Evolutionary conservation across 208 protist species (phyloP).

Genomic region (Leishmania major): DNA sequence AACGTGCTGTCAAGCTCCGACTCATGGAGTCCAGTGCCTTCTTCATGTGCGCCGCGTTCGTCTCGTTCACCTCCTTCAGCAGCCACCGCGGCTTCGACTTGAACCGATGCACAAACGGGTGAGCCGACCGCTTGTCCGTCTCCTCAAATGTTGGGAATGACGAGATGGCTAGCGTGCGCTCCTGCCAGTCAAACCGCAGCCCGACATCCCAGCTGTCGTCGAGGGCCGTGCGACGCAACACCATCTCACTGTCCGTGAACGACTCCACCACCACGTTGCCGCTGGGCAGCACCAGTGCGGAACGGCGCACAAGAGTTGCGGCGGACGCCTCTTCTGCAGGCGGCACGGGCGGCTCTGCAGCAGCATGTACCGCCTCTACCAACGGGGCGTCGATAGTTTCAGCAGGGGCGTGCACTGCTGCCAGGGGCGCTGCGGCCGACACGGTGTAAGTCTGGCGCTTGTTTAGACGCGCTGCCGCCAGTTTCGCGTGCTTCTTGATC

Average conservation of each 20-base stretch:
- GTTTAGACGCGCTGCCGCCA: constrained; percentile 28
- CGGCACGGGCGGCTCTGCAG: constrained; percentile 21
- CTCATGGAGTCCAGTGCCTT: constrained; percentile 71
- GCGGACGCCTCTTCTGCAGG: constrained; percentile 6
- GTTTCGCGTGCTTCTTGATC: constrained; percentile 49
- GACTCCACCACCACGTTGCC: constrained; percentile 56
- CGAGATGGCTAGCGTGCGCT: constrained; percentile 60
- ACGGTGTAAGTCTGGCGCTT: not conserved
- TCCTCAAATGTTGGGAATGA: constrained; percentile 52
- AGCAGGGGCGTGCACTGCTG: constrained; percentile 2
- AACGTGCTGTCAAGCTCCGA: constrained; percentile 50
- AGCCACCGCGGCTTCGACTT: constrained; percentile 60
- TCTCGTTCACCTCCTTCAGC: constrained; percentile 74
- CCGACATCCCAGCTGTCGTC: constrained; percentile 73
- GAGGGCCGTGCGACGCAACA: constrained; percentile 49
- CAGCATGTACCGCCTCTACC: constrained; percentile 27
- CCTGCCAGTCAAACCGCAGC: constrained; percentile 77
- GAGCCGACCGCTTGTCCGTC: constrained; percentile 23
- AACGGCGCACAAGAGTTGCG: constrained; percentile 23
- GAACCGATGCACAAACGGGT: constrained; percentile 64
- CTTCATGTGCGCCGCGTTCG: constrained; percentile 60
- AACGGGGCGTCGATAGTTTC: constrained; percentile 30
- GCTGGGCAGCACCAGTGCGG: constrained; percentile 50
- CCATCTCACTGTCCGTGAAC: constrained; percentile 71
- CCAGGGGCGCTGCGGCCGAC: not conserved